phyloP scores from a whole-genome alignment of 2,329 filamentous ascomycete species.

The Dryadomyces quercivorus region DNA sequence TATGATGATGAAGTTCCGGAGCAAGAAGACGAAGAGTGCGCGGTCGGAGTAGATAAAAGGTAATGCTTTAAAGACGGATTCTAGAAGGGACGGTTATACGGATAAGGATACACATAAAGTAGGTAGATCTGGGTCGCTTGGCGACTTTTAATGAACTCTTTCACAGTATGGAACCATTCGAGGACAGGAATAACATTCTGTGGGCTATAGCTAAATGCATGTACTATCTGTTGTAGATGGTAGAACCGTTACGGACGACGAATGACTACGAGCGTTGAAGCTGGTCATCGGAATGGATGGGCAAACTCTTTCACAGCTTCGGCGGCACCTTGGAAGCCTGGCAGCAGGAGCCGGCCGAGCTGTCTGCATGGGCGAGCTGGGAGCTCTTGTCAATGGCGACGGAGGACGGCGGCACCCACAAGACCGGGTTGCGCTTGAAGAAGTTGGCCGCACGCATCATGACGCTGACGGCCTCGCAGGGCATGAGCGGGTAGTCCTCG shows the following conservation, averaged over 20 bases:
- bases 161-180: no score
- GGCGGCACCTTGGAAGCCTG: neutral
- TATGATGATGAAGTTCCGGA: constrained; percentile 33
- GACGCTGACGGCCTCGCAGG: constrained; percentile 71
- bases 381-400: neutral
- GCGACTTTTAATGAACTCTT: no score
- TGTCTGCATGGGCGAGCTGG: neutral
- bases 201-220: no score
- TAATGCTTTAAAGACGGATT: no score
- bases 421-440: constrained; percentile 64
- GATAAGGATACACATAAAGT: no score
- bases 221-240: no score
- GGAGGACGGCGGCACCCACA: constrained; percentile 64
- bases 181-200: no score
- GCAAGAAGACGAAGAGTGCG: constrained; percentile 34
- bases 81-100: no score
- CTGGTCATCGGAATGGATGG: no score
- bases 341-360: neutral
- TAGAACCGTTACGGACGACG: no score
- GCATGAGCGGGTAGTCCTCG: constrained; percentile 90
- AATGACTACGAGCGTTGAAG: no score
- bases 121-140: no score
- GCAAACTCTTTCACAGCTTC: neutral
- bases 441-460: constrained; percentile 71
- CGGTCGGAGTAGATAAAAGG: constrained; percentile 16